Percentiles rank a stretch among this genome's conserved stretches.
phyloP scores from a whole-genome alignment of 2,329 filamentous ascomycete genomes.

The Phoma sp. region DNA sequence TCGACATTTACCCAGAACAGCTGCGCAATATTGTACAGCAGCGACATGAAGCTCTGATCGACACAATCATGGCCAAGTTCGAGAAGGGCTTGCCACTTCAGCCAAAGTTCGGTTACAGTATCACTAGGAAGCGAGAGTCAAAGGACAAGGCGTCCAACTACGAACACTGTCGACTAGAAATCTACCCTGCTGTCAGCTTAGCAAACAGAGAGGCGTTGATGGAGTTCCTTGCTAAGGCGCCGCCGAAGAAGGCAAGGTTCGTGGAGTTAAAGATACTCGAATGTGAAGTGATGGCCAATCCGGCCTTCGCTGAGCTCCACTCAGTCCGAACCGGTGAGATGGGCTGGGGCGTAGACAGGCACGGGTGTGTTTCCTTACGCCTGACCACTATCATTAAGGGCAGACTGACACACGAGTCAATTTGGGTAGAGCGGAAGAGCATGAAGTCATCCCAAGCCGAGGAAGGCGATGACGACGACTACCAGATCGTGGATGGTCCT shows the following conservation, averaged over 20 bases:
- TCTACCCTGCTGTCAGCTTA: background rate
- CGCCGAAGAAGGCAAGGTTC: background rate
- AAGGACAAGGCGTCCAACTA: background rate
- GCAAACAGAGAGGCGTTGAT: too few relatives aligned
- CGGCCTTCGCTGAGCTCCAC: background rate
- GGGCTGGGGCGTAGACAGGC: conserved; percentile 15
- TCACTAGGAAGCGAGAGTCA: too few relatives aligned
- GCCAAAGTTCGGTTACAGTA: background rate
- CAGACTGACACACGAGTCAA: background rate
- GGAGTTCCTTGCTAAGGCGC: too few relatives aligned
- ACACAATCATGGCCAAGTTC: background rate
- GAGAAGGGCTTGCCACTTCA: background rate
- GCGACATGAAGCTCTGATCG: background rate
- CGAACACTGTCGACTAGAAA: background rate
- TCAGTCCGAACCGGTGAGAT: conserved; percentile 11
- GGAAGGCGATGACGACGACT: background rate
- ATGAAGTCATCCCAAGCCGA: background rate
- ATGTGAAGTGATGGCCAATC: background rate
- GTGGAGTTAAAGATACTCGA: background rate
- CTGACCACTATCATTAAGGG: background rate
- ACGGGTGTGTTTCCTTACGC: conserved; percentile 9
- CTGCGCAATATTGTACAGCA: background rate
- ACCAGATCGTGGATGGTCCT: background rate
- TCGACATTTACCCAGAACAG: background rate
- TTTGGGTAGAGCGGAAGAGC: conserved; percentile 1